Percentiles rank a stretch among this genome's conserved stretches.
Conservation (phyloP, 2,329 filamentous ascomycete species). For the Xylaria sp. region DNA sequence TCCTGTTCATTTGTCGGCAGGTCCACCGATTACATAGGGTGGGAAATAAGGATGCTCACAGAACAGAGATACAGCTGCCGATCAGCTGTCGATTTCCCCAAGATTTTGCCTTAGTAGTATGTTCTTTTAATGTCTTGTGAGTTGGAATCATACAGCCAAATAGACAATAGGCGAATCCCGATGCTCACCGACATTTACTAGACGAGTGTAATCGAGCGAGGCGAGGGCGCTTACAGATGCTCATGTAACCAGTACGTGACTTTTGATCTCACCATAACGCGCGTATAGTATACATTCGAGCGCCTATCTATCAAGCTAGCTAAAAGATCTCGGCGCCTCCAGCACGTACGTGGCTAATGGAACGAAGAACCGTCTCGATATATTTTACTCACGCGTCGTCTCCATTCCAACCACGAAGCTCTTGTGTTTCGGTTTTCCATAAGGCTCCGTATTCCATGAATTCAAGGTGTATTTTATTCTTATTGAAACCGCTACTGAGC, state of each 20-base stretch:
- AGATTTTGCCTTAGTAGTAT: not conserved
- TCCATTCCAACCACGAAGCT: not conserved
- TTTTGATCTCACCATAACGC: not conserved
- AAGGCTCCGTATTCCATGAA: too few species aligned
- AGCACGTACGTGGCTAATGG: not conserved
- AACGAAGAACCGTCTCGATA: not conserved
- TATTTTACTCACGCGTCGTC: not conserved
- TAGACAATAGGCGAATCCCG: slow-evolving; percentile 5
- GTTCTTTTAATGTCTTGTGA: not conserved
- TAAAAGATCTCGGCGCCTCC: not conserved
- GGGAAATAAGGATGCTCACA: not conserved
- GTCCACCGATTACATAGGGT: not conserved
- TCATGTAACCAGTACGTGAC: not conserved
- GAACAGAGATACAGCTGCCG: not conserved
- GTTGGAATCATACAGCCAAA: not conserved
- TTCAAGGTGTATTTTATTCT: too few species aligned
- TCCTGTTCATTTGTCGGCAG: not conserved
- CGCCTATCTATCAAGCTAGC: not conserved
- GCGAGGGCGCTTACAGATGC: slow-evolving; percentile 4
- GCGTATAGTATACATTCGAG: not conserved
- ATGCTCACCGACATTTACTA: slow-evolving; percentile 4
- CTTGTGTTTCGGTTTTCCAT: not conserved
- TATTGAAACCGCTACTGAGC: too few species aligned
- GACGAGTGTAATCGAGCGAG: not conserved
- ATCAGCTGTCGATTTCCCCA: not conserved